Conservation (phyloP, 1,284 basidiomycete species). For the Tetrapyrgos nigripes region DNA sequence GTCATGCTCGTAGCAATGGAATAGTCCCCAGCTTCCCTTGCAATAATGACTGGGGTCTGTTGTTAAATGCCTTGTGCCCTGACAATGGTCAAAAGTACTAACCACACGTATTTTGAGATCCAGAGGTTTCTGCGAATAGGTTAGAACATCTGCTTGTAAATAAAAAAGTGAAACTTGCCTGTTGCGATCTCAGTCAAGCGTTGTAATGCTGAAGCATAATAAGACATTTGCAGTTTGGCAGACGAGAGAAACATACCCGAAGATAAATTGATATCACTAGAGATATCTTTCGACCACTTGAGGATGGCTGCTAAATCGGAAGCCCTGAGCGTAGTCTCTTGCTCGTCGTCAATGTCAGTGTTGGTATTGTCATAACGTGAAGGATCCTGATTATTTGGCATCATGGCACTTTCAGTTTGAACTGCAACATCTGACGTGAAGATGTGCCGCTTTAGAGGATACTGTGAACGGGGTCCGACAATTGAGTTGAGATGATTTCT, state of each 20-base stretch:
- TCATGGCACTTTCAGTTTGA: slow-evolving; percentile 62
- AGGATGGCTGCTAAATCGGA: slow-evolving; percentile 67
- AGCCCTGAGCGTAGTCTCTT: slow-evolving; percentile 59
- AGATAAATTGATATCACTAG: slow-evolving; percentile 71
- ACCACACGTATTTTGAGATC: slow-evolving; percentile 69
- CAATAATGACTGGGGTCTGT: slow-evolving; percentile 57
- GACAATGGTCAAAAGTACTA: slow-evolving; percentile 15
- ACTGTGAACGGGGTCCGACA: slow-evolving; percentile 50
- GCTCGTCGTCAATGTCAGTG: slow-evolving; percentile 50
- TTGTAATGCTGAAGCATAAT: slow-evolving; percentile 53
- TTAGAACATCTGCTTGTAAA: neutral
- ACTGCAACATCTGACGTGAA: slow-evolving; percentile 66
- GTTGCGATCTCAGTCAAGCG: slow-evolving; percentile 73
- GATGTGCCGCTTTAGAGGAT: slow-evolving; percentile 57
- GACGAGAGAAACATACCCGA: slow-evolving; percentile 45
- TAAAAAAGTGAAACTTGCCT: slow-evolving; percentile 39
- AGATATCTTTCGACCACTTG: slow-evolving; percentile 76
- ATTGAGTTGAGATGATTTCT: slow-evolving; percentile 58
- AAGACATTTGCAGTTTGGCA: slow-evolving; percentile 15
- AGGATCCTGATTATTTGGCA: slow-evolving; percentile 33
- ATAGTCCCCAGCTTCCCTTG: slow-evolving; percentile 71
- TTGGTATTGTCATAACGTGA: slow-evolving; percentile 41
- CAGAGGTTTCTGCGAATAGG: slow-evolving; percentile 57
- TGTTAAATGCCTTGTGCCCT: neutral
- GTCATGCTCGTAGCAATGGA: slow-evolving; percentile 70